phyloP scores from a whole-genome alignment of 2,329 filamentous ascomycete genomes.

The Calycina marina region DNA sequence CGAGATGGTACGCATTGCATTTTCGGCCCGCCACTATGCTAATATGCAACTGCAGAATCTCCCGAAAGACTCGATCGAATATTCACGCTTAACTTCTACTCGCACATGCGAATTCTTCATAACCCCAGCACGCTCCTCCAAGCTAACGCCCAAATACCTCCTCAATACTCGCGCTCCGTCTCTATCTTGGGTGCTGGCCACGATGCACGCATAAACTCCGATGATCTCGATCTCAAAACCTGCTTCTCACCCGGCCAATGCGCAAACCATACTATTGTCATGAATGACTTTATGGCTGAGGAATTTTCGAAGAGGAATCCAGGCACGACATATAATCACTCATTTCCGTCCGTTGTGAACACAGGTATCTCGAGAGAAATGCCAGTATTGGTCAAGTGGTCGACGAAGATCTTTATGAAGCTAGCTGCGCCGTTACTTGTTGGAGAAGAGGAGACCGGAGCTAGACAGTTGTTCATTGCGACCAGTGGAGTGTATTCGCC shows the following conservation, averaged over 20 bases:
- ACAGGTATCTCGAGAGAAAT: slow-evolving; percentile 27
- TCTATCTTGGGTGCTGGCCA: slow-evolving; percentile 37
- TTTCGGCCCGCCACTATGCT: background rate
- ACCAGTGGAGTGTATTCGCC: slow-evolving; percentile 19
- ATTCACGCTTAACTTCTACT: slow-evolving; percentile 31
- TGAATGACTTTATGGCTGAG: slow-evolving; percentile 34
- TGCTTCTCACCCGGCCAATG: slow-evolving; percentile 10
- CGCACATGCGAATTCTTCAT: slow-evolving; percentile 37
- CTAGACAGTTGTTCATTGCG: slow-evolving; percentile 17
- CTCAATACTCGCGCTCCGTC: slow-evolving; percentile 35
- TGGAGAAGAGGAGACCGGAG: slow-evolving; percentile 14
- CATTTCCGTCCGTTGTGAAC: slow-evolving; percentile 32
- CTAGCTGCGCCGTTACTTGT: slow-evolving; percentile 8
- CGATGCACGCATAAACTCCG: slow-evolving; percentile 32
- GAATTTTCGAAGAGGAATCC: slow-evolving; percentile 32
- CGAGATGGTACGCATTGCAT: slow-evolving; percentile 12
- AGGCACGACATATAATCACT: slow-evolving; percentile 33
- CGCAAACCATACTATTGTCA: slow-evolving; percentile 15
- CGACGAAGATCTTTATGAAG: slow-evolving; percentile 7
- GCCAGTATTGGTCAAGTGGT: slow-evolving; percentile 10
- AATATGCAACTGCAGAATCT: slow-evolving; percentile 9
- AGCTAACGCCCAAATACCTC: slow-evolving; percentile 22
- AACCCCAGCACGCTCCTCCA: slow-evolving; percentile 41
- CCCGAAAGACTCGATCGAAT: slow-evolving; percentile 18
- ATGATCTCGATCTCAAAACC: slow-evolving; percentile 26